Base-by-base conservation (phyloP, 805 yeast species). In the Monosporozyma siamensis region DNA sequence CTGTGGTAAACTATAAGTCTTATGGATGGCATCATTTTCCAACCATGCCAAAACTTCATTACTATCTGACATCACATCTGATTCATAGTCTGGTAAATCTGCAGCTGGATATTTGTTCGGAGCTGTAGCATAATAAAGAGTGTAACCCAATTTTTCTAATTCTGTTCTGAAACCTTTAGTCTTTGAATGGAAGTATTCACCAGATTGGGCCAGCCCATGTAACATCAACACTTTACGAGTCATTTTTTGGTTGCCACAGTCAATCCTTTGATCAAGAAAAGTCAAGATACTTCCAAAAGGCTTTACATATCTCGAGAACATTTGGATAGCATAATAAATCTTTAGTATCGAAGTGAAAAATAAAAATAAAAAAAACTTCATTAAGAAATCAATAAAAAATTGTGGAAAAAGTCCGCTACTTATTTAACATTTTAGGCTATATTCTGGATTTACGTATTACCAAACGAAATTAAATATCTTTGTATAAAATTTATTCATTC, bases 121-220 rank as follows among this genome's bases (percentile, higher is more conserved):
- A 1, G 83, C 97, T 42, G 87, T 78, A 21, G 89, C 66, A 57
- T 83, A 92, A 9, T 74, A 68, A 9, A 87, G 69, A 48, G 80
- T 84, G 54, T 78, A 82, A 4, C 88, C 83, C 15, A 51, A 48
- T 37, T 59, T 61, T 44, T 71, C 70, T 20, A 92, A 67, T 25
- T 76, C 75, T 51, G 85, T 83, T 27, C 97, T 70, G 23, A 92
- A 70, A 0, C 90, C 96, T 12, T 90, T 80, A 0, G 95, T 80
- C 59, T 92, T 92, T 38, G 82, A 82, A 24, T 84, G 76, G 64
- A 88, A 90, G 4, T 80, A 71, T 10, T 79, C 69, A 1, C 95
- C 87, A 30, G 82, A 80, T 65, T 90, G 95, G 1, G 89, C 86
- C 57, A 76, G 82, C 1, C 98, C 98, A 55, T 90, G 98, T 12